Base-by-base conservation (phyloP, 805 yeast species). In the Ogataea pignaliae region DNA sequence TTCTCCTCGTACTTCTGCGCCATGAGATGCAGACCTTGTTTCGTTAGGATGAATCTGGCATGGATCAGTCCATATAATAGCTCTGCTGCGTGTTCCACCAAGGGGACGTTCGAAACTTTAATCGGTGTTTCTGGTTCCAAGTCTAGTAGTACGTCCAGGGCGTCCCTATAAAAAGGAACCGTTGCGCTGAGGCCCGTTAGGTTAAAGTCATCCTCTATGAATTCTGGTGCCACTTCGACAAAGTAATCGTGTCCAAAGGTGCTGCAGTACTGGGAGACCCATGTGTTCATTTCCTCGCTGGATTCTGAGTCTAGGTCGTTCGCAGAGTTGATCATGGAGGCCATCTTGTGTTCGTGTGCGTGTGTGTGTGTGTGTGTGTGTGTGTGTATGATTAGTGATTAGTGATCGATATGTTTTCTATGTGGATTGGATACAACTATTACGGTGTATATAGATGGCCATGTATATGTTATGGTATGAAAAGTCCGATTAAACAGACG, bases 191-290 rank as follows among this genome's bases (percentile, higher is more conserved):
- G 73, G 1, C 98, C 97, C 1, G 98, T 90, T 57, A 93, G 73
- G 61, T 93, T 93, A 73, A 93, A 93, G 54, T 93, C 98, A 65
- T 93, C 99, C 56, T 90, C 97, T 48, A 93, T 88, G 64, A 89
- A 93, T 40, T 88, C 97, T 39, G 86, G 88, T 1, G 89, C 76
- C 6, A 93, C 96, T 54, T 90, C 95, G 36, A 90, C 95, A 64
- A 89, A 89, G 63, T 83, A 91, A 60, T 93, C 95, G 61, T 87
- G 91, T 18, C 91, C 91, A 57, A 83, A 84, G 54, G 79, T 70
- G 38, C 84, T 76, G 60, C 95, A 85, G 64, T 83, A 88, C 53
- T 82, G 82, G 47, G 84, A 78, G 54, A 88, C 83, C 96, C 96
- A 89, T 37, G 88, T 81, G 46, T 81, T 85, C 57, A 73, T 72